These are phyloP conservation scores for Trichoderma brevicompactum DNA, from an alignment of 2,329 filamentous ascomycete species.

Conservation along the genomic window DNA sequence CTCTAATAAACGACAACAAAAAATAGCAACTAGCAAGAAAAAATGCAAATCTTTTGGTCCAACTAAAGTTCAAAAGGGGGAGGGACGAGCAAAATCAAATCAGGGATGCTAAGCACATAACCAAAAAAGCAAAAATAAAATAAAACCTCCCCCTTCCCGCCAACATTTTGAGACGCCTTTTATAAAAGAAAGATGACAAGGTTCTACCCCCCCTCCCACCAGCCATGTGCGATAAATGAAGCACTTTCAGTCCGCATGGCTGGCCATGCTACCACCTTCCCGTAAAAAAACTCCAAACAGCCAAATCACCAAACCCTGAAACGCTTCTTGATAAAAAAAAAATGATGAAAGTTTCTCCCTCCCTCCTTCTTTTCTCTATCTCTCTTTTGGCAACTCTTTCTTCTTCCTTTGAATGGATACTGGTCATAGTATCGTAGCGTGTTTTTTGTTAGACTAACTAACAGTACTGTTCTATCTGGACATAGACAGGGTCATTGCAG, in stretches of 20 bases:
- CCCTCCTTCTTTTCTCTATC: not conserved
- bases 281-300: constrained; percentile 23
- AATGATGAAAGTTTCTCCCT: not conserved
- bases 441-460: not conserved
- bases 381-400: not conserved
- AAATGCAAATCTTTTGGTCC: not conserved
- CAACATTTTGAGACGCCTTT: constrained; percentile 17
- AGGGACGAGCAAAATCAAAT: not conserved
- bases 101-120: not conserved
- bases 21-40: not conserved
- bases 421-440: constrained; percentile 1
- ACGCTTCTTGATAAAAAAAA: not conserved
- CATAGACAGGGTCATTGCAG: not conserved
- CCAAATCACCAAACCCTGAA: not conserved
- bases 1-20: not conserved
- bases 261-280: constrained; percentile 23
- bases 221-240: constrained; percentile 31
- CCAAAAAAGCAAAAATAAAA: not conserved
- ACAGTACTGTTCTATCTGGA: not conserved
- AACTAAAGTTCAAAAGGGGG: not conserved
- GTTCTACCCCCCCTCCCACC: not conserved
- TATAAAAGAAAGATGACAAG: not conserved
- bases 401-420: not conserved
- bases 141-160: not conserved
- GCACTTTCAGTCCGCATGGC: constrained; percentile 31